phyloP scores from a whole-genome alignment of 805 yeast species.

The Yarrowia sp. region DNA sequence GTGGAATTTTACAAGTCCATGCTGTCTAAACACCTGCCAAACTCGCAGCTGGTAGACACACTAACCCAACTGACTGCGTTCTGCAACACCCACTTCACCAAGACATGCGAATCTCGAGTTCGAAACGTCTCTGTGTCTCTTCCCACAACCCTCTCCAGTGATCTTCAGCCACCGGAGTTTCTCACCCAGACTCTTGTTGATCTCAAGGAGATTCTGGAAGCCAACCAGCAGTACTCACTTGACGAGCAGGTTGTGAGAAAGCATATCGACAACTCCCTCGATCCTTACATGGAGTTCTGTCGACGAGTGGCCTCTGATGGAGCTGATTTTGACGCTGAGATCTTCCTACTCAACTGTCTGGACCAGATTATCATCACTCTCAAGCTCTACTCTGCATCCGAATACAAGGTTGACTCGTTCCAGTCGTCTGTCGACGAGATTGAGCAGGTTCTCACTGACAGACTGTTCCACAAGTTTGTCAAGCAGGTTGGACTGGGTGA shows the following conservation, averaged over 20 bases:
- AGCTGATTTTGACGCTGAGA: slow-evolving; percentile 44
- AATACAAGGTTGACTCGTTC: slow-evolving; percentile 47
- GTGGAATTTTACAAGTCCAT: slow-evolving; percentile 71
- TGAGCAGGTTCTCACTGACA: slow-evolving; percentile 45
- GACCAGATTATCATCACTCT: slow-evolving; percentile 49
- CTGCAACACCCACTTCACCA: slow-evolving; percentile 54
- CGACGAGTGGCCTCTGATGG: slow-evolving; percentile 45
- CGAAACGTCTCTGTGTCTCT: slow-evolving; percentile 48
- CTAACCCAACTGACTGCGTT: slow-evolving; percentile 50
- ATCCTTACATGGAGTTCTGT: slow-evolving; percentile 49
- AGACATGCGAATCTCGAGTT: slow-evolving; percentile 53
- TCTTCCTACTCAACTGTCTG: slow-evolving; percentile 50
- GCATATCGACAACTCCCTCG: slow-evolving; percentile 48
- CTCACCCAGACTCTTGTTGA: slow-evolving; percentile 68
- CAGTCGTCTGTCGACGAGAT: slow-evolving; percentile 46
- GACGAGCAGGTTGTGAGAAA: slow-evolving; percentile 41
- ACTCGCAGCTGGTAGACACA: slow-evolving; percentile 46
- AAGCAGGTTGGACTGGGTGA: slow-evolving; percentile 27
- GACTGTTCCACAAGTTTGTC: slow-evolving; percentile 43
- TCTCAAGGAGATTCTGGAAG: slow-evolving; percentile 63
- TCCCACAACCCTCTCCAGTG: slow-evolving; percentile 45
- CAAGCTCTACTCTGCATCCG: slow-evolving; percentile 47
- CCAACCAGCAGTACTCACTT: slow-evolving; percentile 41
- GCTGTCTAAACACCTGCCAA: slow-evolving; percentile 58
- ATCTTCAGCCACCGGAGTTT: slow-evolving; percentile 86